A percentile compares a stretch with the other conserved stretches of the same genome.
These are phyloP conservation scores for Viridothelium virens DNA, from an alignment of 495 filamentous ascomycete genomes.

Conservation along the genomic window DNA sequence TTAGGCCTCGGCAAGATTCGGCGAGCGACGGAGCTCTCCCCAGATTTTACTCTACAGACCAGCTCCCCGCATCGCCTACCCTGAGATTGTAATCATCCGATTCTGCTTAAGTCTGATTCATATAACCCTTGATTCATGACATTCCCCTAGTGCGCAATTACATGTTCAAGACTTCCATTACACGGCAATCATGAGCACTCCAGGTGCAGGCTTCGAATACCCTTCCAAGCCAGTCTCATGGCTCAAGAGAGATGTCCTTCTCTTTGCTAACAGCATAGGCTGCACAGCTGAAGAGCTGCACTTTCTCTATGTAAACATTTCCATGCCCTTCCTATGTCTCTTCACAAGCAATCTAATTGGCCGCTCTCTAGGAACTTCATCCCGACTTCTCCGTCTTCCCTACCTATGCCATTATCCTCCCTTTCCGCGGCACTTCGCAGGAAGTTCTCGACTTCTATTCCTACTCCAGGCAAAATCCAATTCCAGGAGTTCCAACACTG, in stretches of 20 bases:
- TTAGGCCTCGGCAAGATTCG: too few species aligned
- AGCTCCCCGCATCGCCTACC: too few species aligned
- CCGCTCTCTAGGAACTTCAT: slow-evolving; percentile 34
- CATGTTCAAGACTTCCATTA: background rate
- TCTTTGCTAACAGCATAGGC: slow-evolving; percentile 84
- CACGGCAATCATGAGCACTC: slow-evolving; percentile 27
- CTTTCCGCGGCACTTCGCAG: slow-evolving; percentile 69
- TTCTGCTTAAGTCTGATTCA: too few species aligned
- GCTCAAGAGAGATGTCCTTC: slow-evolving; percentile 76
- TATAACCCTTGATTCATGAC: too few species aligned
- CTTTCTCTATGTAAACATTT: slow-evolving; percentile 66
- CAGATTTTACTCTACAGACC: too few species aligned
- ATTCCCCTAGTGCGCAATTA: too few species aligned
- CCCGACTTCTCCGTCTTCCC: slow-evolving; percentile 78
- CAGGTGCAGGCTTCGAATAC: slow-evolving; percentile 74
- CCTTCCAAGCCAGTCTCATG: slow-evolving; percentile 64
- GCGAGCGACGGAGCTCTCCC: too few species aligned
- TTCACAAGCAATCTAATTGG: background rate
- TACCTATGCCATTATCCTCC: slow-evolving; percentile 75
- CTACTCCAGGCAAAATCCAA: slow-evolving; percentile 39
- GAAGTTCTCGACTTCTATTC: slow-evolving; percentile 87
- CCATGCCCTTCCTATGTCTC: background rate
- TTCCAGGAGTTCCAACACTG: slow-evolving; percentile 71
- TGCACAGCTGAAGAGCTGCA: slow-evolving; percentile 78
- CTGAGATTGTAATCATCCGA: too few species aligned